Evolutionary conservation across 306 rosid genomes (phyloP), one percentile per base, ranked within the genome.

Genomic region (Quercus parvula): DNA sequence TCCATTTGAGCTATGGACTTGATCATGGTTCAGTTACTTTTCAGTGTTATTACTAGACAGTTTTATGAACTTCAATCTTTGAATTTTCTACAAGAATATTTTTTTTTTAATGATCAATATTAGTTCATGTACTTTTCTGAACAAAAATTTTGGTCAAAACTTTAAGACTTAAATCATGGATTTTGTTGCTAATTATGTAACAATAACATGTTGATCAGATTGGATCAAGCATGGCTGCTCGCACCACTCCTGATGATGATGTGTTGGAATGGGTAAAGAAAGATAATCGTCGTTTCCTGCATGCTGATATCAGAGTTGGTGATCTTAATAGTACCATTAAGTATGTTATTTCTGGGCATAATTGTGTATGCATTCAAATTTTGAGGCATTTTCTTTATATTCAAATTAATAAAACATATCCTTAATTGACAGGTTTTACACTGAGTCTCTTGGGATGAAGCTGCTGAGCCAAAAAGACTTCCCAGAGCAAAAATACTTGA

Each of bases 261-360:
- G 46, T 94, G 83, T 76, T 92, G 83, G 97, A 89, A 73, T 92
- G 97, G 95, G 91, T 97, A 4, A 90, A 87, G 85, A 91, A 92
- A 74, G 97, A 94, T 82, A 91, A 71, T 71, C 97, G 92, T 68
- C 97, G 99, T 52, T 67, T 92, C 73, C 94, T 94, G 67, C 99
- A 94, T 80, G 97, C 81, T 67, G 97, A 69, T 94, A 94, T 84
- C 97, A 94, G 97, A 67, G 99, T 94, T 68, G 99, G 97, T 77
- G 97, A 94, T 81, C 99, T 92, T 76, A 92, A 94, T 66, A 97
- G 95, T 78, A 94, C 97, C 46, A 94, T 94, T 91, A 90, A 91
- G 99, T 94, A 86, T 11, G 87, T 15, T 58, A 22, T 63, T 63
- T 63, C 70, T 63, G 8, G 10, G 12, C 20, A 63, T 14, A 58